A percentile compares a stretch with the other conserved stretches of the same genome.
These are phyloP conservation scores for Hypoxylon subgilvum DNA, from an alignment of 495 filamentous ascomycete species.

Conservation along the genomic window DNA sequence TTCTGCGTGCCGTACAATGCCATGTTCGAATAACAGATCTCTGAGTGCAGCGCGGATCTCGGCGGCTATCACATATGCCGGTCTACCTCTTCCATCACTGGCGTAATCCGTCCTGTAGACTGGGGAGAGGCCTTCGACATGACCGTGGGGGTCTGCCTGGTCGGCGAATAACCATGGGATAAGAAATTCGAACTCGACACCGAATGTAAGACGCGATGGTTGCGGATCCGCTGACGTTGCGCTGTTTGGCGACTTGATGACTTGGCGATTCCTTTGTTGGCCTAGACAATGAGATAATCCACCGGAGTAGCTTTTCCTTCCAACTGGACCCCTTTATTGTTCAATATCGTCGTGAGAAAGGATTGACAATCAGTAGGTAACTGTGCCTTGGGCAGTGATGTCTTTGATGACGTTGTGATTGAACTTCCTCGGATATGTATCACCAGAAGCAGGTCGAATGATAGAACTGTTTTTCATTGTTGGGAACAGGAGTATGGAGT, in stretches of 20 bases:
- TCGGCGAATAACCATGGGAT: conserved; percentile 13
- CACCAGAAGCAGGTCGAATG: no score
- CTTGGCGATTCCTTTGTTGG: not conserved
- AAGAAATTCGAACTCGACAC: conserved; percentile 43
- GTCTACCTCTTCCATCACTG: not conserved
- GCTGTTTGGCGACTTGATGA: conserved; percentile 1
- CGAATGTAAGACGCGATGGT: conserved; percentile 30
- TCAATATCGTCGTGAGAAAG: no score
- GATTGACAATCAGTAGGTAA: no score
- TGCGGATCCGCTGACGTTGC: not conserved
- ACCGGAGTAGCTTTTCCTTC: no score
- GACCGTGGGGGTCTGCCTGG: not conserved
- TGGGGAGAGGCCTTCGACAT: conserved; percentile 16
- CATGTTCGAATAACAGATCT: not conserved
- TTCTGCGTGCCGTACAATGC: not conserved
- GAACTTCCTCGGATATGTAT: no score
- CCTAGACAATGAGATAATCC: not conserved
- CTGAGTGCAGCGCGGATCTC: not conserved
- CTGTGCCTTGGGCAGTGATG: no score
- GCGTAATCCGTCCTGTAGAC: not conserved
- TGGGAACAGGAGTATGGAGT: no score
- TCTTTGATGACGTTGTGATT: no score
- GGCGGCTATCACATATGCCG: no score
- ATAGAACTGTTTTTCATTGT: no score
- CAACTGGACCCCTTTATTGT: no score